Conservation (phyloP, 2,329 filamentous ascomycete species). For the Cytospora paraplurivora region DNA sequence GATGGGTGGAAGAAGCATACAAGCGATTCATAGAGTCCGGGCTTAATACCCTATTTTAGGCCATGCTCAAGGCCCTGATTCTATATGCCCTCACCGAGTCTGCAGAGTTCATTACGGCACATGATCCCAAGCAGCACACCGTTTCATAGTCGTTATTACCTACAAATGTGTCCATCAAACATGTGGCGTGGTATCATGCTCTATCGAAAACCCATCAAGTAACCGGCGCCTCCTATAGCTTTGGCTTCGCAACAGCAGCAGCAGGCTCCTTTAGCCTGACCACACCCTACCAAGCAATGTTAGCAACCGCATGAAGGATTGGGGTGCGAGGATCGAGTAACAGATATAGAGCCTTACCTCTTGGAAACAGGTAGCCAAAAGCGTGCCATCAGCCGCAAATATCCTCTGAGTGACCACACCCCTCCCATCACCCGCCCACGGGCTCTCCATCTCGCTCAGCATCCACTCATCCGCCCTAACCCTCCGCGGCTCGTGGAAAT, state of each 20-base stretch:
- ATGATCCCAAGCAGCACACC: neutral
- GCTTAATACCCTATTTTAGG: neutral
- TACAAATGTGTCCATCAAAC: too few species aligned
- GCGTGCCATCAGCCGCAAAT: constrained; percentile 67
- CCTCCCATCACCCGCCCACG: constrained; percentile 77
- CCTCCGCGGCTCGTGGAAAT: constrained; percentile 63
- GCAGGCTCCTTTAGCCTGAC: constrained; percentile 20
- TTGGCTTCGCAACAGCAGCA: constrained; percentile 12
- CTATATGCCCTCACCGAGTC: too few species aligned
- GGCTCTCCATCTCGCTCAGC: constrained; percentile 77
- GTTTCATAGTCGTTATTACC: neutral
- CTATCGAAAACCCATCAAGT: neutral
- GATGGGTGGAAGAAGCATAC: neutral
- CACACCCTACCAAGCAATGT: constrained; percentile 12
- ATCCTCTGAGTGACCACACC: constrained; percentile 77
- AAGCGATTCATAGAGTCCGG: neutral
- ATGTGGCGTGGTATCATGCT: constrained; percentile 3
- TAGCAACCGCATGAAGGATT: neutral
- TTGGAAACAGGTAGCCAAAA: constrained; percentile 79
- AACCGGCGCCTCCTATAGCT: constrained; percentile 13
- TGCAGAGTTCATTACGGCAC: too few species aligned
- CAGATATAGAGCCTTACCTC: constrained; percentile 55
- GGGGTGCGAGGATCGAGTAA: neutral
- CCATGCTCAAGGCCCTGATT: neutral
- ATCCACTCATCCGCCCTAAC: constrained; percentile 74